These are phyloP conservation scores for Corynespora cassiicola DNA, from an alignment of 2,329 filamentous ascomycete genomes.

Conservation along the genomic window DNA sequence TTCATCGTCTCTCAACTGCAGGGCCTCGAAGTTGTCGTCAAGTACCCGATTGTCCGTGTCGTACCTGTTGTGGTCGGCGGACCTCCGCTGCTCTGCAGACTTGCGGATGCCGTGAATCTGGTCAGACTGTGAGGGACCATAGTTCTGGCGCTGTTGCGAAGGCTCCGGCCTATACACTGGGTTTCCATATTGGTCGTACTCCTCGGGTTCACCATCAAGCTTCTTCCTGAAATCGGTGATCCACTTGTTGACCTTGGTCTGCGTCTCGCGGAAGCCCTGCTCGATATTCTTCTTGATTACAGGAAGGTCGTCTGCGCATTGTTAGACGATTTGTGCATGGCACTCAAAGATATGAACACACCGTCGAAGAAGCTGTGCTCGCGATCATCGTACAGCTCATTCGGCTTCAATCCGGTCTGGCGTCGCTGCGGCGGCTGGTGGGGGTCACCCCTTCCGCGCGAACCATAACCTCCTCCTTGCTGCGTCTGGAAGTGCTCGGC, in stretches of 20 bases:
- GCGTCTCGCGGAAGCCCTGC: slow-evolving; percentile 94
- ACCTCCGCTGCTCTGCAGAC: slow-evolving; percentile 61
- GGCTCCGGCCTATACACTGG: slow-evolving; percentile 25
- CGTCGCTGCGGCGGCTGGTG: slow-evolving; percentile 55
- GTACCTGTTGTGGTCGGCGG: slow-evolving; percentile 88
- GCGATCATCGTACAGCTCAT: slow-evolving; percentile 61
- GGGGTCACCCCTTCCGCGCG: slow-evolving; percentile 36
- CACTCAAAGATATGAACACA: slow-evolving; percentile 38
- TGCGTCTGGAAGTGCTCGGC: slow-evolving; percentile 81
- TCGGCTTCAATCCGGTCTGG: slow-evolving; percentile 61
- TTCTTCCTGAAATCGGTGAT: slow-evolving; percentile 91
- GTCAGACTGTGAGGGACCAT: slow-evolving; percentile 46
- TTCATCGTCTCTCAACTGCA: slow-evolving; percentile 69
- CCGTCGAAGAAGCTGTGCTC: slow-evolving; percentile 91
- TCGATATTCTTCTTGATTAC: slow-evolving; percentile 91
- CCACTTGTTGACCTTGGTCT: slow-evolving; percentile 91
- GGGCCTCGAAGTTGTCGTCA: slow-evolving; percentile 81
- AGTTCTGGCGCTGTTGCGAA: slow-evolving; percentile 46
- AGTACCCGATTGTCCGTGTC: slow-evolving; percentile 93
- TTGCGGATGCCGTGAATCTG: slow-evolving; percentile 49
- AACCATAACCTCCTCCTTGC: slow-evolving; percentile 42
- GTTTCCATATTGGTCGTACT: slow-evolving; percentile 61
- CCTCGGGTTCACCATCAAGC: slow-evolving; percentile 84
- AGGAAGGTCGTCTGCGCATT: slow-evolving; percentile 79
- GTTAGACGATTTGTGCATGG: no score